These are phyloP conservation scores for Candida coleopterorum DNA, from an alignment of 805 yeast genomes.

Conservation along the genomic window DNA sequence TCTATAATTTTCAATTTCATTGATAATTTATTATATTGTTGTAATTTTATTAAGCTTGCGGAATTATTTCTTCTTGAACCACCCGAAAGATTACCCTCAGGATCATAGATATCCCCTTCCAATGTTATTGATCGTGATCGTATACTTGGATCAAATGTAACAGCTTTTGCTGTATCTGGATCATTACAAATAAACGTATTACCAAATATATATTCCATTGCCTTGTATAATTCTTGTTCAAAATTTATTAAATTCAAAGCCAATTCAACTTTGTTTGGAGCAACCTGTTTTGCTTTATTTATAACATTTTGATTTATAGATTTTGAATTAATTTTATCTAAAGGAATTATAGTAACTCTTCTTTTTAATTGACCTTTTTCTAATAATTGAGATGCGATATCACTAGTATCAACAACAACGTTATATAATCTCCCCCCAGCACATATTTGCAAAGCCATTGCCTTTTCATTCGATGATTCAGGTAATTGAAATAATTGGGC, in stretches of 20 bases:
- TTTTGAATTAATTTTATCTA: conserved; percentile 74
- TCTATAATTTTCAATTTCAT: conserved; percentile 37
- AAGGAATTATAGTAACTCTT: conserved; percentile 87
- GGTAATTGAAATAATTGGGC: conserved; percentile 74
- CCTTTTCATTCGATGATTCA: conserved; percentile 51
- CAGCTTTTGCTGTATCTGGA: conserved; percentile 79
- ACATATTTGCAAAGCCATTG: conserved; percentile 84
- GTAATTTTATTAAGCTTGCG: conserved; percentile 60
- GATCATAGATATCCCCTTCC: conserved; percentile 94
- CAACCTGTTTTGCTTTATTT: conserved; percentile 63
- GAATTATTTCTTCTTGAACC: conserved; percentile 70
- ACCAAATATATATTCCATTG: conserved; percentile 92
- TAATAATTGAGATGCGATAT: conserved; percentile 75
- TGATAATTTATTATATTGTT: conserved; percentile 50
- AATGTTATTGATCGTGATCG: conserved; percentile 80
- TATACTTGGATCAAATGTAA: conserved; percentile 82
- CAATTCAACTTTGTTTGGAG: conserved; percentile 84
- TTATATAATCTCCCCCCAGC: conserved; percentile 91
- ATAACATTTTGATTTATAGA: conserved; percentile 49
- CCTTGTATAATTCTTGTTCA: conserved; percentile 63
- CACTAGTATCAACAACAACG: conserved; percentile 85
- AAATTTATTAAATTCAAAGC: conserved; percentile 79
- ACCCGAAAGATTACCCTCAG: conserved; percentile 93
- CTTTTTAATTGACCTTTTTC: conserved; percentile 74
- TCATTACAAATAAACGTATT: conserved; percentile 82